Percentiles rank a stretch among this genome's conserved stretches.
Evolutionary conservation across 352 stramenopile genomes (phyloP).

Genomic region (Pythium rishiriense): DNA sequence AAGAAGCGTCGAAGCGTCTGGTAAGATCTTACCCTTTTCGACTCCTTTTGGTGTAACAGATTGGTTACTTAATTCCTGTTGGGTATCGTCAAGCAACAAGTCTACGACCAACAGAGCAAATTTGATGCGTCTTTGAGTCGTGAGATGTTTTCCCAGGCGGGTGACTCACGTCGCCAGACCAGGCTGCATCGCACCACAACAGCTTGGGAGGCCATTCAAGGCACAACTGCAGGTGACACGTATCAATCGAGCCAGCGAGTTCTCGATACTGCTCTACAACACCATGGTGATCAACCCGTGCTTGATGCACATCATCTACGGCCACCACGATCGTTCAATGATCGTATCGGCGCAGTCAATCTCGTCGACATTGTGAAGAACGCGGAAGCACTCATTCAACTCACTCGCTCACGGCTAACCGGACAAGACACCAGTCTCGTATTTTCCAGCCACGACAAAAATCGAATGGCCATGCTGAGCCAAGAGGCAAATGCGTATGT

Average conservation of each 20-base stretch:
- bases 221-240: slow-evolving; percentile 10
- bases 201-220: slow-evolving; percentile 39
- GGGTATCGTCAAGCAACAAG: slow-evolving; percentile 29
- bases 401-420: slow-evolving; percentile 28
- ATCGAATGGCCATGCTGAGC: slow-evolving; percentile 19
- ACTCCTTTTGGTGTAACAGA: background rate
- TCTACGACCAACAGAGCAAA: slow-evolving; percentile 44
- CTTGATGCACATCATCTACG: slow-evolving; percentile 31
- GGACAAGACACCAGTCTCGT: slow-evolving; percentile 19
- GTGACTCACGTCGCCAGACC: slow-evolving; percentile 26
- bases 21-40: slow-evolving; percentile 17
- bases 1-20: slow-evolving; percentile 34
- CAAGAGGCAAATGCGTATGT: slow-evolving; percentile 31
- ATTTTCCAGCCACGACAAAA: slow-evolving; percentile 19
- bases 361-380: slow-evolving; percentile 38
- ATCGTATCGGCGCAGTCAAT: slow-evolving; percentile 22
- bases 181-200: slow-evolving; percentile 26
- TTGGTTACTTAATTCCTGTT: background rate
- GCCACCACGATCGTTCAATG: slow-evolving; percentile 20
- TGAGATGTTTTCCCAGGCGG: slow-evolving; percentile 37
- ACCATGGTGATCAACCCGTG: slow-evolving; percentile 38
- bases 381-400: slow-evolving; percentile 36
- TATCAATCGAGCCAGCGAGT: slow-evolving; percentile 33
- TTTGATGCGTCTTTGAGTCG: slow-evolving; percentile 32
- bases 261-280: slow-evolving; percentile 34